A percentile compares a stretch with the other conserved stretches of the same genome.
Evolutionary conservation across 805 yeast genomes (phyloP).

Genomic region (Brettanomyces anomalus): DNA sequence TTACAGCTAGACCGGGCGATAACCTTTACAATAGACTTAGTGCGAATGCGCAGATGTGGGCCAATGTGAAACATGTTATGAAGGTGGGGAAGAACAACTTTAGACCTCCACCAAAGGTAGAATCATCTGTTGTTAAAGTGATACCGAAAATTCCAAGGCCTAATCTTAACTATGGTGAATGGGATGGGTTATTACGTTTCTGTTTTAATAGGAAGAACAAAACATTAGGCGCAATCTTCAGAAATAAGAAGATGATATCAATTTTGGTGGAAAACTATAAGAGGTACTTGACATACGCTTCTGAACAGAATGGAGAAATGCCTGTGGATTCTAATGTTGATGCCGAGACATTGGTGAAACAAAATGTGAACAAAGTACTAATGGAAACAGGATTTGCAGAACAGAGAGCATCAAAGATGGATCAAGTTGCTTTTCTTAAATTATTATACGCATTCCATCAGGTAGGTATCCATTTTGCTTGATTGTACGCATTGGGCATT

Average conservation of each 20-base stretch:
- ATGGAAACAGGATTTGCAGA: conserved; percentile 73
- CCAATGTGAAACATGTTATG: conserved; percentile 97
- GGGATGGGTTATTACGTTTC: conserved; percentile 93
- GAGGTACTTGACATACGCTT: conserved; percentile 48
- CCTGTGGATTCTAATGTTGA: conserved; percentile 34
- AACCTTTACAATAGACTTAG: conserved; percentile 83
- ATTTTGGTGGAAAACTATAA: conserved; percentile 84
- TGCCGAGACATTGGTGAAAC: conserved; percentile 43
- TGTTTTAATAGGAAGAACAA: conserved; percentile 90
- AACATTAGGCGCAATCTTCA: conserved; percentile 88
- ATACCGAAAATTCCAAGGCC: conserved; percentile 93
- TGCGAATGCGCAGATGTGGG: conserved; percentile 99
- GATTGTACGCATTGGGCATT: conserved; percentile 8
- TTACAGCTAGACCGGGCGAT: conserved; percentile 96
- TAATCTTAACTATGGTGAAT: conserved; percentile 85
- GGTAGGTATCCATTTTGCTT: conserved; percentile 95
- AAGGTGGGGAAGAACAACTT: conserved; percentile 95
- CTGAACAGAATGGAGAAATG: conserved; percentile 40
- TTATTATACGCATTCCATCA: conserved; percentile 89
- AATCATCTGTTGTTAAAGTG: conserved; percentile 88
- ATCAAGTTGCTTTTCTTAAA: conserved; percentile 86
- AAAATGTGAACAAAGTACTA: conserved; percentile 65
- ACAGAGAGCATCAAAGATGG: conserved; percentile 87
- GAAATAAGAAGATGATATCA: conserved; percentile 66
- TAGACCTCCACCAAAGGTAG: conserved; percentile 98